A percentile compares a stretch with the other conserved stretches of the same genome.
Conservation (phyloP, 208 protist species). For the Leishmania tarentolae region DNA sequence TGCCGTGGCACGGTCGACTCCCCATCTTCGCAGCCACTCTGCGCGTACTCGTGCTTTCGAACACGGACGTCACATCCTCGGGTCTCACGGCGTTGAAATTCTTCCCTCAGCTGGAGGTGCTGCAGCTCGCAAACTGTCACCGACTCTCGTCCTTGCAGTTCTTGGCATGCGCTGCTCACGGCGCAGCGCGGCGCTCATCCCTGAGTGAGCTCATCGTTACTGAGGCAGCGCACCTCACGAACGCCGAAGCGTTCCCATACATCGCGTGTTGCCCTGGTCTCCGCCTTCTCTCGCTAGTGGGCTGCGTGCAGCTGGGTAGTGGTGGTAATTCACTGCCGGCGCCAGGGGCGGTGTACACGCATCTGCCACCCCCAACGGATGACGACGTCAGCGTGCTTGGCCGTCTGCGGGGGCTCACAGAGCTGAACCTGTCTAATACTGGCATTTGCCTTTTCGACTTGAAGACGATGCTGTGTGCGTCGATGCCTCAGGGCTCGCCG, state of each 20-base stretch:
- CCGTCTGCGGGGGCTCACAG: slow-evolving; percentile 34
- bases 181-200: neutral
- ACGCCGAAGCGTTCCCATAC: slow-evolving; percentile 22
- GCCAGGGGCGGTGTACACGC: neutral
- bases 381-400: slow-evolving; percentile 22
- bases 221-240: slow-evolving; percentile 28
- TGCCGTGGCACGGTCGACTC: neutral
- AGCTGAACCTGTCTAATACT: slow-evolving; percentile 50
- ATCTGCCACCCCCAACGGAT: neutral
- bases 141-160: slow-evolving; percentile 36
- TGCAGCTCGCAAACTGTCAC: slow-evolving; percentile 42
- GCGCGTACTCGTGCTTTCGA: slow-evolving; percentile 43
- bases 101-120: slow-evolving; percentile 37
- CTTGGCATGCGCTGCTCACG: slow-evolving; percentile 12
- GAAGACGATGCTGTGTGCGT: neutral
- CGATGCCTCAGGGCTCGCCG: neutral
- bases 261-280: slow-evolving; percentile 32
- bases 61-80: slow-evolving; percentile 38
- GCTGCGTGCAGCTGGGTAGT: slow-evolving; percentile 29
- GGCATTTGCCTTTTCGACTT: slow-evolving; percentile 19
- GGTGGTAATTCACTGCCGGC: neutral
- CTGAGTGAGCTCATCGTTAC: slow-evolving; percentile 42
- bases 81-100: slow-evolving; percentile 34
- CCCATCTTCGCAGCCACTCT: slow-evolving; percentile 42
- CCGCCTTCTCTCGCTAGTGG: slow-evolving; percentile 32